Evolutionary conservation across 441 rosid genomes (phyloP), one percentile per base, ranked within the genome.

Genomic region (Breynia disticha): DNA sequence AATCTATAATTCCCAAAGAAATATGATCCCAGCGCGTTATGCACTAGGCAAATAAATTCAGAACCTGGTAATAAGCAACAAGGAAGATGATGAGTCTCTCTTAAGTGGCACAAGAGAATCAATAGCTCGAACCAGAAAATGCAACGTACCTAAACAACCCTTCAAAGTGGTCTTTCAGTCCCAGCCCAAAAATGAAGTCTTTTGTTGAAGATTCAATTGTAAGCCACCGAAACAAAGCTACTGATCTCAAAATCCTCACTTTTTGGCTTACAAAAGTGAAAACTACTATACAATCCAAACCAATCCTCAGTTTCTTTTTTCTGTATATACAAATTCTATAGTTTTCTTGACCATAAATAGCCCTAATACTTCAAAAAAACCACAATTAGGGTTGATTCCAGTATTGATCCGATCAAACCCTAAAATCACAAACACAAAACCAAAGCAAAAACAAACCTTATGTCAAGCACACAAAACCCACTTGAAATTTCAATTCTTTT

Each of bases 361-460:
- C 78, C 87, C 81, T 61, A 70, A 67, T 43, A 63, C 68, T 56
- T 66, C 48, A 61, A 70, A 51, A n/a, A 76, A 70, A 62, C 48
- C 51, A 38, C 67, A 75, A 70, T 69, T 69, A 78, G 75, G 84
- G 79, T 57, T 56, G 70, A 66, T 73, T 63, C 72, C 60, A 66
- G 63, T 47, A 66, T 57, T 54, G 82, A 83, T 74, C 79, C 54
- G 68, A 68, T 69, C 73, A 74, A 78, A 78, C 81, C 86, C 83
- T 74, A 72, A 64, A 62, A 60, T 18, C 24, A 12, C 16, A 51
- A 35, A 35, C 18, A 37, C 35, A 55, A 24, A 47, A 19, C 49
- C 56, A 50, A n/a, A n/a, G n/a, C n/a, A n/a, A 46, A 35, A 68
- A 52, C 62, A 24, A 62, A 67, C 69, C 46, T 45, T 1, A 45